phyloP scores from a whole-genome alignment of 768 basidiomycete genomes.

The Pilatotrama ljubarskyi region DNA sequence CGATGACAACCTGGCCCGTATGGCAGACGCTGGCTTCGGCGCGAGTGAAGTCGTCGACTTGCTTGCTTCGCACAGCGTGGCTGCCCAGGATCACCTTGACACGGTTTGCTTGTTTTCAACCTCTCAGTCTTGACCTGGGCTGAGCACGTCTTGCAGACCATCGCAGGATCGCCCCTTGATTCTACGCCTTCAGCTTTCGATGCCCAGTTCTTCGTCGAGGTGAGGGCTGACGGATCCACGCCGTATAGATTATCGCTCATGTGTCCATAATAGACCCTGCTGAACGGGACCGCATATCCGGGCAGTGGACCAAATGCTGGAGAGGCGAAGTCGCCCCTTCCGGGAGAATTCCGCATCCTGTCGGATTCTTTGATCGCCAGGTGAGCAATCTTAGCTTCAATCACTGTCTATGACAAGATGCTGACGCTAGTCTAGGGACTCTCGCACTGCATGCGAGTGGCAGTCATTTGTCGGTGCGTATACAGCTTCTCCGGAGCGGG shows the following conservation, averaged over 20 bases:
- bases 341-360: constrained; percentile 21
- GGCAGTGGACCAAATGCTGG: constrained; percentile 11
- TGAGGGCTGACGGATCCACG: not conserved
- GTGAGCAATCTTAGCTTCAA: too few relatives aligned
- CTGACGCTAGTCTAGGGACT: not conserved
- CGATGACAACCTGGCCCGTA: constrained; percentile 22
- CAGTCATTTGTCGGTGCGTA: constrained; percentile 9
- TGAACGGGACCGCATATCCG: constrained; percentile 21
- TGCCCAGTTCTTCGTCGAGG: constrained; percentile 31
- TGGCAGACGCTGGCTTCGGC: constrained; percentile 23
- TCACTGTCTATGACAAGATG: too few relatives aligned
- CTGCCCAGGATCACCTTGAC: constrained; percentile 18
- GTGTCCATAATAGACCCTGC: constrained; percentile 10
- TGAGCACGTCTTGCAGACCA: not conserved
- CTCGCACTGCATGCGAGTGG: constrained; percentile 12
- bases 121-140: too few relatives aligned
- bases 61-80: constrained; percentile 25
- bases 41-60: constrained; percentile 20
- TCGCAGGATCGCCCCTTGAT: constrained; percentile 24
- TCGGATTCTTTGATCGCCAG: constrained; percentile 12
- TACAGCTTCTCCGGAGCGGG: not conserved
- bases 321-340: constrained; percentile 18
- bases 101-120: too few relatives aligned
- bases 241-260: not conserved
- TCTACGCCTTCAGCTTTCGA: constrained; percentile 31